phyloP scores from a whole-genome alignment of 345 rosid species.

The Capsella bursapastoris region DNA sequence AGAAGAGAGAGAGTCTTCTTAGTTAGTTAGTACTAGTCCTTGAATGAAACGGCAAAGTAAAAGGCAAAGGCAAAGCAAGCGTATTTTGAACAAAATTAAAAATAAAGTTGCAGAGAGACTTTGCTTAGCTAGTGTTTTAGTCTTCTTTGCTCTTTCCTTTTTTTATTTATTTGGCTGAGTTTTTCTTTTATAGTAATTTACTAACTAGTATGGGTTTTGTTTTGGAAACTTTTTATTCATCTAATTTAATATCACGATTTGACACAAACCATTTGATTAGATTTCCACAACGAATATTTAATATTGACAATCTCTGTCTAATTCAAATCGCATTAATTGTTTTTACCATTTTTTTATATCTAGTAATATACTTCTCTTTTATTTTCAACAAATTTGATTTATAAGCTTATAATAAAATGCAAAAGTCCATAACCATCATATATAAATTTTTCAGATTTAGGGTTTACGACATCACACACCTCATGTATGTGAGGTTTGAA shows the following conservation, averaged over 20 bases:
- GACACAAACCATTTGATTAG: slow-evolving; percentile 16
- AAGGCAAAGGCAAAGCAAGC: slow-evolving; percentile 19
- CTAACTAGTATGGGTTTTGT: background rate
- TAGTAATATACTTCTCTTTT: background rate
- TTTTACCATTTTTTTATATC: too few species aligned
- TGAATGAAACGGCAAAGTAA: slow-evolving; percentile 69
- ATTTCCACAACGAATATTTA: slow-evolving; percentile 6
- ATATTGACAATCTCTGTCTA: slow-evolving; percentile 23
- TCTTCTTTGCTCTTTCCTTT: slow-evolving; percentile 24
- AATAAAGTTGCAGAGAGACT: slow-evolving; percentile 34
- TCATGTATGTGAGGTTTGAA: background rate
- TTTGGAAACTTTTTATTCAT: slow-evolving; percentile 13
- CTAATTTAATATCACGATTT: slow-evolving; percentile 25
- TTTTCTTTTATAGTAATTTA: background rate
- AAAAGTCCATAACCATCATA: background rate
- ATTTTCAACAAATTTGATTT: background rate
- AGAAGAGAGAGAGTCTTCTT: slow-evolving; percentile 46
- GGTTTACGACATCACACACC: background rate
- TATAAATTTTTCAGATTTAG: background rate
- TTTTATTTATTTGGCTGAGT: background rate
- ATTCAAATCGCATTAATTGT: slow-evolving; percentile 19
- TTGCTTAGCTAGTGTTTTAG: background rate
- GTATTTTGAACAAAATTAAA: slow-evolving; percentile 32
- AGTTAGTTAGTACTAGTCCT: slow-evolving; percentile 32
- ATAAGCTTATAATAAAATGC: background rate